Base-by-base conservation (phyloP, 2,329 filamentous ascomycete genomes). In the Rugonectria rugulosa region DNA sequence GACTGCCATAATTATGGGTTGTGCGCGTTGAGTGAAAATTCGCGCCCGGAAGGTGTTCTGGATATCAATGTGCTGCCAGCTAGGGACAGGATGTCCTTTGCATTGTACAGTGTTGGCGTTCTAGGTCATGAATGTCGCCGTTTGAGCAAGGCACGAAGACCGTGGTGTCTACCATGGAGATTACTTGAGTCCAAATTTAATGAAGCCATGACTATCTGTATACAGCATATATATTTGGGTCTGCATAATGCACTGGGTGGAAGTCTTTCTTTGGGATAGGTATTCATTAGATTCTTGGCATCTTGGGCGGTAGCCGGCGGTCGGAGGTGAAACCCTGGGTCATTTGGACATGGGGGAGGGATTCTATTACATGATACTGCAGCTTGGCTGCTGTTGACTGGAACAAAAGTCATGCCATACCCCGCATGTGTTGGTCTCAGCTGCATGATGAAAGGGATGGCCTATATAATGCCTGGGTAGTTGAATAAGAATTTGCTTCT, bases 61-160 rank as follows among this genome's bases (percentile, higher is more conserved):
- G 53, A 45, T 31, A 63, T 42, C 40, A 54, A 57, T 46, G 41
- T 53, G 43, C 27, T 56, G 41, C 45, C 38, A 42, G 24, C 47
- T 48, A 38, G 36, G 48, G 44, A 32, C 49, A 53, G 26, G 53
- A 51, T 44, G 41, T 62, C 55, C 64, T 61, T 53, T 54, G 57
- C 56, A 53, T 63, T 65, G 62, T 68, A 72, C 63, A 72, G 71
- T 70, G 72, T 63, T 56, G 72, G 73, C 72, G 71, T 73, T 72
- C 43, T 54, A 50, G 52, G 53, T 48, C 42, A 53, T 58, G 41
- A 48, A 20, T 37, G 46, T 41, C 54, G 41, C 44, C 56, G 49
- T 37, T 57, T 32, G 36, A 42, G 50, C 49, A 45, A 24, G n/a
- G n/a, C n/a, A n/a, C n/a, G n/a, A n/a, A n/a, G 57, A 32, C 48